phyloP scores from a whole-genome alignment of 768 basidiomycete species.

The Calocybe indica region DNA sequence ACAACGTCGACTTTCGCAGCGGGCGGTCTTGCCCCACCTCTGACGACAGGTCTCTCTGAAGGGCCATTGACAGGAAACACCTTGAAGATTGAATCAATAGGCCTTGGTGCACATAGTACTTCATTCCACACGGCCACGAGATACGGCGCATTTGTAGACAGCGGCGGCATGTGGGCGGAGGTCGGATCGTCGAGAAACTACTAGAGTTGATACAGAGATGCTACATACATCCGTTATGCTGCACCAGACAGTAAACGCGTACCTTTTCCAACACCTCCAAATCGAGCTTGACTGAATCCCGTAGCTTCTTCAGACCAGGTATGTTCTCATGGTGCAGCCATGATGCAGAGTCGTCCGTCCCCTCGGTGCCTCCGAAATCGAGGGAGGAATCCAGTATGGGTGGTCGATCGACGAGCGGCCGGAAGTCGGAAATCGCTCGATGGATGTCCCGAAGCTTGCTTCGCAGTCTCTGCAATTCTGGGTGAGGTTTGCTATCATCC shows the following conservation, averaged over 20 bases:
- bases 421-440: conserved; percentile 29
- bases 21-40: conserved; percentile 17
- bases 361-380: conserved; percentile 19
- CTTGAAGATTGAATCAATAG: conserved; percentile 55
- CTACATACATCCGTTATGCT: background rate
- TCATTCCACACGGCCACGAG: conserved; percentile 81
- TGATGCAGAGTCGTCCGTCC: conserved; percentile 28
- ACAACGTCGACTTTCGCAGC: conserved; percentile 78
- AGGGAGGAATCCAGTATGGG: conserved; percentile 43
- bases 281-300: conserved; percentile 39
- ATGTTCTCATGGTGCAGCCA: conserved; percentile 38
- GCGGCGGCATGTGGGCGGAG: conserved; percentile 37
- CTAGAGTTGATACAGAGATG: conserved; percentile 20
- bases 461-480: conserved; percentile 24
- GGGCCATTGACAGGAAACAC: conserved; percentile 30
- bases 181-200: conserved; percentile 56
- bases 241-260: conserved; percentile 4
- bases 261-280: conserved; percentile 42
- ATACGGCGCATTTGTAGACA: conserved; percentile 77
- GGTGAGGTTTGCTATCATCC: conserved; percentile 11
- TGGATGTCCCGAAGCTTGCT: conserved; percentile 25
- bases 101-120: conserved; percentile 51
- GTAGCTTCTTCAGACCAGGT: conserved; percentile 40
- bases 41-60: conserved; percentile 11
- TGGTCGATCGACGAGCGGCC: conserved; percentile 28